Base-by-base conservation (phyloP, 2,329 filamentous ascomycete genomes). In the Monilinia laxa region DNA sequence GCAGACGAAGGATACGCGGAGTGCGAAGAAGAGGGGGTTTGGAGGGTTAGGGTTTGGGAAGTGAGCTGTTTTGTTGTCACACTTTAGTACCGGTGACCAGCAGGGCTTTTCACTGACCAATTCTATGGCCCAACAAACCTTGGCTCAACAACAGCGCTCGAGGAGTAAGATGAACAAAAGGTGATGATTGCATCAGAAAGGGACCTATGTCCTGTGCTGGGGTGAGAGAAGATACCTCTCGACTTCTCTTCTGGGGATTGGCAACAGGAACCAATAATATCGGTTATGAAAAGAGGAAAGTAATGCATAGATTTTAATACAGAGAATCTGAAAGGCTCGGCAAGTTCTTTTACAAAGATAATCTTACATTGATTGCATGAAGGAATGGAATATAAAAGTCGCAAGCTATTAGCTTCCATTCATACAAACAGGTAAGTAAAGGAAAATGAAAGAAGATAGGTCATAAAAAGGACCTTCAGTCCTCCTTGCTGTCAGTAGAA, bases 11-110 rank as follows among this genome's bases (percentile, higher is more conserved):
- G 79, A 83, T 53, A 78, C 80, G 1, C 83, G 80, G 70, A 82
- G 83, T 68, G 80, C 84, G 66, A 87, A 86, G 78, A 79, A 87
- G 69, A 86, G 79, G 72, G 62, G 73, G 2, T 71, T 75, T 67
- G 58, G 51, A 20, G 42, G 58, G 14, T 51, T 70, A 68, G 60
- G 51, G 35, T 64, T 59, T 66, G 66, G 62, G 49, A 60, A 68
- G 59, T 66, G 51, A 66, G 42, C 35, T 42, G 45, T 51, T 62
- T 31, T 40, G 31, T n/a, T 62, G 31, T 25, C 58, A 35, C 45
- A 49, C n/a, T n/a, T n/a, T 35, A 35, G 31, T 35, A 38, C n/a
- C 51, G 38, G 58, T 60, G 58, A 18, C 28, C 47, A 51, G 58
- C 25, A n/a, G 58, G 31, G 38, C 47, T 62, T 23, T 60, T 62